These are phyloP conservation scores for Aspergillus sp. DNA, from an alignment of 2,329 filamentous ascomycete species.

Conservation along the genomic window DNA sequence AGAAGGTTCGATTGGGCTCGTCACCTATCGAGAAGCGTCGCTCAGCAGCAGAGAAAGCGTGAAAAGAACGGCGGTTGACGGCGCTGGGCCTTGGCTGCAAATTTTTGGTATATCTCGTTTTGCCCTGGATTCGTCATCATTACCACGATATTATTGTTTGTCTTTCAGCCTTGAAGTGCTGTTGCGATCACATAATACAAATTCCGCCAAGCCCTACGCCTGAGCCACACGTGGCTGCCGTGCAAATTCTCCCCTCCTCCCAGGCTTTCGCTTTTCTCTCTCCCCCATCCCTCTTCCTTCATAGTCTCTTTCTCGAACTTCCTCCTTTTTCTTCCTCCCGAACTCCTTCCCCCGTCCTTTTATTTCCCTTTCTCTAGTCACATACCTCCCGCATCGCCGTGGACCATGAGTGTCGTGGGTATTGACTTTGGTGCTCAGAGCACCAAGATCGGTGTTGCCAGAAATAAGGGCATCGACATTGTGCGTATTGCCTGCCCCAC, in stretches of 20 bases:
- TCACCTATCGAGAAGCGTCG: neutral
- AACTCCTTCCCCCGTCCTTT: neutral
- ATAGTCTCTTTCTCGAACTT: constrained; percentile 1
- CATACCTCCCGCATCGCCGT: constrained; percentile 2
- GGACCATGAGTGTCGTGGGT: constrained; percentile 59
- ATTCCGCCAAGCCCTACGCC: neutral
- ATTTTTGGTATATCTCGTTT: too few relatives aligned
- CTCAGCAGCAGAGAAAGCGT: neutral
- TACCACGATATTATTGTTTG: too few relatives aligned
- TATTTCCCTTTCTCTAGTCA: neutral
- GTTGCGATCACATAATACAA: neutral
- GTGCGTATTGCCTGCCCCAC: constrained; percentile 52
- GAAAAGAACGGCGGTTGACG: neutral
- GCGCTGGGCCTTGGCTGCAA: too few relatives aligned
- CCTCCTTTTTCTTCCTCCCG: neutral
- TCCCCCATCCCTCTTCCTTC: constrained; percentile 1
- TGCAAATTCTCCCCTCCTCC: neutral
- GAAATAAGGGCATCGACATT: constrained; percentile 98
- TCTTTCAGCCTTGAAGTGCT: neutral
- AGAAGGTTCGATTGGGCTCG: constrained; percentile 33
- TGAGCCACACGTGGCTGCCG: constrained; percentile 2
- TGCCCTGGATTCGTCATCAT: too few relatives aligned
- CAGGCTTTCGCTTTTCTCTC: neutral
- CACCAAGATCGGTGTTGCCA: constrained; percentile 93
- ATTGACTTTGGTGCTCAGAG: constrained; percentile 94